A percentile compares a stretch with the other conserved stretches of the same genome.
phyloP scores from a whole-genome alignment of 768 basidiomycete genomes.

The Strobilomyces confusus region DNA sequence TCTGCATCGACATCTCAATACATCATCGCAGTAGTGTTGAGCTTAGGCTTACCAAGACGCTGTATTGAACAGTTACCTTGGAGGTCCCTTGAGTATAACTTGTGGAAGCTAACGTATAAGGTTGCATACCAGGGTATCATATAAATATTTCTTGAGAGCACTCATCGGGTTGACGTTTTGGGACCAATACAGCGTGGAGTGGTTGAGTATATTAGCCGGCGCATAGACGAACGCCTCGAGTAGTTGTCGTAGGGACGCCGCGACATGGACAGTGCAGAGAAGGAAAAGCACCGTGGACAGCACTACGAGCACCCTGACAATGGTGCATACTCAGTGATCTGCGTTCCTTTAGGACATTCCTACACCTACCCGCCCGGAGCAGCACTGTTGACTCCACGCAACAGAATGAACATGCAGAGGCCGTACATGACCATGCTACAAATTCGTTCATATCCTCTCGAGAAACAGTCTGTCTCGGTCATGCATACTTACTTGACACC shows the following conservation, averaged over 20 bases:
- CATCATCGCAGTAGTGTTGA: not conserved
- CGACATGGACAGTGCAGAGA: not conserved
- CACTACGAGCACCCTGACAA: not conserved
- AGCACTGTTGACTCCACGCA: not conserved
- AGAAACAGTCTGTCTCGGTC: too few relatives aligned
- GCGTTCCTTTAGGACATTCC: not conserved
- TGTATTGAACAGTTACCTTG: not conserved
- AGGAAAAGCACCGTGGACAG: not conserved
- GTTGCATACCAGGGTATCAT: not conserved
- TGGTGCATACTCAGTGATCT: not conserved
- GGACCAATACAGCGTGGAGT: conserved; percentile 1
- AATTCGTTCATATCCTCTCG: not conserved
- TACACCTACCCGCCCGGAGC: not conserved
- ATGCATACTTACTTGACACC: not conserved
- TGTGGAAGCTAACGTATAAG: too few relatives aligned
- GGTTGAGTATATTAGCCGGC: not conserved
- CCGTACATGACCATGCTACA: not conserved
- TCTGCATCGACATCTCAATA: not conserved
- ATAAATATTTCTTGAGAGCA: not conserved
- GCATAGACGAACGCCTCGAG: conserved; percentile 6
- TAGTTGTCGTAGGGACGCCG: not conserved
- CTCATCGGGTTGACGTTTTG: not conserved
- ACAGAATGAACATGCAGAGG: not conserved
- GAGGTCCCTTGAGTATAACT: not conserved
- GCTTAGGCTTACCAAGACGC: not conserved